Conservation (phyloP, 2,329 filamentous ascomycete genomes). For the Berkeleyomyces basicola region DNA sequence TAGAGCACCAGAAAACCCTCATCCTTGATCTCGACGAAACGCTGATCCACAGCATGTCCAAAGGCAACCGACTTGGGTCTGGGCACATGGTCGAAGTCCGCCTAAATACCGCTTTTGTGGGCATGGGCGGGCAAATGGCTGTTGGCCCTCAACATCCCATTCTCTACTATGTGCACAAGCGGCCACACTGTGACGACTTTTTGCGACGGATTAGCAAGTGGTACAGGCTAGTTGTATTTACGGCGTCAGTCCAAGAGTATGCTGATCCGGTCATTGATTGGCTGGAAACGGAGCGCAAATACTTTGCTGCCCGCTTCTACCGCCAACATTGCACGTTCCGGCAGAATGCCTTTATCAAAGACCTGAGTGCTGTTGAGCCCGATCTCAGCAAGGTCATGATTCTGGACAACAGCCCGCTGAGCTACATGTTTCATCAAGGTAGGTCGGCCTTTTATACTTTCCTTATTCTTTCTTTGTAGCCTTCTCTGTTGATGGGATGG, state of each 20-base stretch:
- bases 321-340: conserved; percentile 92
- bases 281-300: conserved; percentile 92
- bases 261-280: conserved; percentile 98
- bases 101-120: conserved; percentile 55
- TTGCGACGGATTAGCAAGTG: conserved; percentile 86
- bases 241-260: conserved; percentile 94
- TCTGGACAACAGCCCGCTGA: conserved; percentile 92
- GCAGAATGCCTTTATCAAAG: conserved; percentile 95
- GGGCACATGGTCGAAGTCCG: conserved; percentile 99
- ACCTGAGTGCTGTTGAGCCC: conserved; percentile 86
- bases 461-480: not conserved
- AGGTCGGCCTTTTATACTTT: conserved; percentile 20
- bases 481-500: too few species aligned
- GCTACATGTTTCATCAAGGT: conserved; percentile 98
- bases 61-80: conserved; percentile 85
- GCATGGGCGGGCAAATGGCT: conserved; percentile 46
- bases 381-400: conserved; percentile 98
- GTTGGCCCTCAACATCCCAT: conserved; percentile 86
- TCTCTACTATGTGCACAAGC: conserved; percentile 96
- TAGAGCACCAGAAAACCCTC: conserved; percentile 69
- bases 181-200: conserved; percentile 93
- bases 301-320: conserved; percentile 86
- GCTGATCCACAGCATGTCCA: conserved; percentile 93
- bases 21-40: conserved; percentile 95
- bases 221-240: conserved; percentile 96